Evolutionary conservation across 1,284 basidiomycete species (phyloP).

Genomic region (Lentinula novae-zelandiae): DNA sequence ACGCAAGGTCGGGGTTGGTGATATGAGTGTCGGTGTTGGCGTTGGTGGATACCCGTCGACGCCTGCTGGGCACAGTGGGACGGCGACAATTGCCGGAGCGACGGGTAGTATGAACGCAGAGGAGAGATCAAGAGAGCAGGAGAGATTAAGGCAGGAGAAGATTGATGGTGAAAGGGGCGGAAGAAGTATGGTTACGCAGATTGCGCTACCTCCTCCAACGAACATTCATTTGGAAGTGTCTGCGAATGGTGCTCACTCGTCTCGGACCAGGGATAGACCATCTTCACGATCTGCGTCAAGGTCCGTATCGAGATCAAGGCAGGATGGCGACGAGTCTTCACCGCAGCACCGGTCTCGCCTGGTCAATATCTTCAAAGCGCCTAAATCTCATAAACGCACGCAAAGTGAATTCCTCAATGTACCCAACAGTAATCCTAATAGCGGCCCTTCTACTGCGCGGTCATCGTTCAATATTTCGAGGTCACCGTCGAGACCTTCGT

Average conservation of each 20-base stretch:
- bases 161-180: constrained; percentile 6
- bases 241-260: not conserved
- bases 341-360: not conserved
- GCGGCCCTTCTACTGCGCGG: constrained; percentile 24
- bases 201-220: constrained; percentile 1
- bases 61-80: constrained; percentile 5
- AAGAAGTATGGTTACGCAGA: not conserved
- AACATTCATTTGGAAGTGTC: not conserved
- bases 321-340: not conserved
- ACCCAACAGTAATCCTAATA: not conserved
- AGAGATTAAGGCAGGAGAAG: constrained; percentile 12
- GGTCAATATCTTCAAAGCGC: constrained; percentile 5
- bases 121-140: constrained; percentile 7
- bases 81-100: not conserved
- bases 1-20: constrained; percentile 64
- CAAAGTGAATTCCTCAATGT: constrained; percentile 32
- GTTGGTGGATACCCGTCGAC: constrained; percentile 16
- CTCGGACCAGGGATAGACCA: not conserved
- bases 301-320: not conserved
- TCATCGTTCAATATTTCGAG: constrained; percentile 35
- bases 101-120: not conserved
- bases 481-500: constrained; percentile 16
- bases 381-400: constrained; percentile 27
- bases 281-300: not conserved
- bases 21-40: constrained; percentile 33